Conservation (phyloP, 177 flowering plant genomes). For the Vitis hybrid region DNA sequence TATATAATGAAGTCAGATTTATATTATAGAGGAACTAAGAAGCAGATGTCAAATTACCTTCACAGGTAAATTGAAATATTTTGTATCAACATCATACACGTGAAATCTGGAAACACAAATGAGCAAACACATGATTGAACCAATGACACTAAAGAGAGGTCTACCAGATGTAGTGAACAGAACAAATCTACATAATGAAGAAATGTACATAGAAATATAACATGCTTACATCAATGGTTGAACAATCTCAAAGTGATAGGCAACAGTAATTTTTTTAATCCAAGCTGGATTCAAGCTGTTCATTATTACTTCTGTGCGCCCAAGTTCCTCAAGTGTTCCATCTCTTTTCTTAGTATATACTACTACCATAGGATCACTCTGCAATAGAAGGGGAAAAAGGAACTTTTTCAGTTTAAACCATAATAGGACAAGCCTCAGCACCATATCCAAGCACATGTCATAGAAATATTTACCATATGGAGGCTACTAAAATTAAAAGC, state of each 20-base stretch:
- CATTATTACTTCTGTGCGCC: conserved; percentile 81
- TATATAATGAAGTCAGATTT: neutral
- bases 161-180: neutral
- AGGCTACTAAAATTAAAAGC: neutral
- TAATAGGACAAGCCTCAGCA: neutral
- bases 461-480: neutral
- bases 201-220: neutral
- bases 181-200: neutral
- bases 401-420: neutral
- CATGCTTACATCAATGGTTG: conserved; percentile 63
- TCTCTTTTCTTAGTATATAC: conserved; percentile 55
- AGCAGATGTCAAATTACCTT: conserved; percentile 41
- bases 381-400: conserved; percentile 10
- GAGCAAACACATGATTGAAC: neutral
- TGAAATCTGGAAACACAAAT: conserved; percentile 44
- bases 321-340: conserved; percentile 69
- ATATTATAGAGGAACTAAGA: neutral
- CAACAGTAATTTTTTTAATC: conserved; percentile 57
- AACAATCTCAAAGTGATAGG: conserved; percentile 72
- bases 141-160: neutral
- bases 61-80: conserved; percentile 52
- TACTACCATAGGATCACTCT: conserved; percentile 87
- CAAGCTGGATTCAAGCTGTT: conserved; percentile 63
- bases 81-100: conserved; percentile 71
- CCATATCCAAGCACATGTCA: neutral